A percentile compares a stretch with the other conserved stretches of the same genome.
Conservation (phyloP, 768 basidiomycete genomes). For the Agaricus subrufescens region DNA sequence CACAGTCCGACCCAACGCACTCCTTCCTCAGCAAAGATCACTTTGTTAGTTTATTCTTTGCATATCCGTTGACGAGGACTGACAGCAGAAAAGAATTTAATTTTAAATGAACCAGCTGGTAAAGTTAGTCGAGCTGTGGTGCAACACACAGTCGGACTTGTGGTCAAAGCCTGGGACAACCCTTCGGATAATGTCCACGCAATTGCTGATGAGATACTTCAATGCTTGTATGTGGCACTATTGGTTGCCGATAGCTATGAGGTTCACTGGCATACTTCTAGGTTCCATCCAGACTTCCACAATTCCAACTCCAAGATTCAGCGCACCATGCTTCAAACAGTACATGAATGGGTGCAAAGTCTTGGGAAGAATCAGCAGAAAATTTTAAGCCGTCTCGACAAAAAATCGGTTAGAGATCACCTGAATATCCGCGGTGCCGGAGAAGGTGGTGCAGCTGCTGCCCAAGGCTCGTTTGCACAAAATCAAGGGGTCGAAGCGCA, state of each 20-base stretch:
- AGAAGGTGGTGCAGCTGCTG: conserved; percentile 41
- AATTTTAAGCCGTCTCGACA: conserved; percentile 53
- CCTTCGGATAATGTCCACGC: conserved; percentile 49
- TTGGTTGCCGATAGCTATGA: no score
- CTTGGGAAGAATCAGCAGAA: conserved; percentile 44
- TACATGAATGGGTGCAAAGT: conserved; percentile 56
- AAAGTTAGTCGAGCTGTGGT: conserved; percentile 66
- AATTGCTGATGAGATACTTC: conserved; percentile 57
- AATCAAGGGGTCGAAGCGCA: conserved; percentile 46
- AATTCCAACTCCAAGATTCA: conserved; percentile 60
- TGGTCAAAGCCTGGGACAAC: conserved; percentile 83
- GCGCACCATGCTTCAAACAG: conserved; percentile 67
- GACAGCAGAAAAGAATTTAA: conserved; percentile 49
- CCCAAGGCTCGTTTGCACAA: conserved; percentile 45
- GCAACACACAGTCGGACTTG: conserved; percentile 62
- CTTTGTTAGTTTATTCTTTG: conserved; percentile 47
- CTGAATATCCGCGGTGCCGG: conserved; percentile 60
- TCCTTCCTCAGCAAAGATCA: conserved; percentile 89
- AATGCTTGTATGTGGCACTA: conserved; percentile 50
- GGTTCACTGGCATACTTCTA: conserved; percentile 18
- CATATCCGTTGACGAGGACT: not conserved
- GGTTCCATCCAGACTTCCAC: conserved; percentile 86
- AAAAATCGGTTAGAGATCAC: conserved; percentile 66
- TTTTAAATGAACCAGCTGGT: conserved; percentile 82
- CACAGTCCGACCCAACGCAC: conserved; percentile 80